Conservation (phyloP, 768 basidiomycete species). For the Hericium coralloides region DNA sequence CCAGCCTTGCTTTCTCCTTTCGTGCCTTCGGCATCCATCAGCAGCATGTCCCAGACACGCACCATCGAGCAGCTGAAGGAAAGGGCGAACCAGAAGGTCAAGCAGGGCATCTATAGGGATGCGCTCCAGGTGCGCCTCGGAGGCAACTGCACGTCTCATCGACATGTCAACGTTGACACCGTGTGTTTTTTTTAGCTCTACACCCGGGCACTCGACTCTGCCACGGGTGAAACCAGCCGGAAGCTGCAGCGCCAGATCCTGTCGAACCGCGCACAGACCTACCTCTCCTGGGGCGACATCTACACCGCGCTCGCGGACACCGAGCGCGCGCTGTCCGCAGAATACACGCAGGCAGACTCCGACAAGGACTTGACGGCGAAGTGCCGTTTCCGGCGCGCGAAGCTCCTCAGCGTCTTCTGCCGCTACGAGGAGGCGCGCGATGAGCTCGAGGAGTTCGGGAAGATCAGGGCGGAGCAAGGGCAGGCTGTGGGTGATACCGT, state of each 20-base stretch:
- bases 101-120: background rate
- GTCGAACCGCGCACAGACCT: conserved; percentile 9
- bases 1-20: too few species aligned
- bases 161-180: background rate
- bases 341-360: conserved; percentile 1
- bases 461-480: background rate
- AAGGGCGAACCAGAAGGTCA: background rate
- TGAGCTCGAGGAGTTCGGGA: background rate
- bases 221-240: background rate
- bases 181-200: background rate
- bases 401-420: background rate
- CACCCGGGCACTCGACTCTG: background rate
- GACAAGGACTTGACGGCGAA: conserved; percentile 2
- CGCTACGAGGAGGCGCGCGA: background rate
- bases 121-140: background rate
- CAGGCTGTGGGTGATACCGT: background rate
- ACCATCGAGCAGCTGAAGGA: background rate
- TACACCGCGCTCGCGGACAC: conserved; percentile 7
- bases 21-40: too few species aligned
- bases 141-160: background rate
- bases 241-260: conserved; percentile 12
- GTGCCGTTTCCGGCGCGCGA: conserved; percentile 3
- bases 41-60: background rate
- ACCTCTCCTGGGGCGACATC: conserved; percentile 14
- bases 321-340: conserved; percentile 1